Evolutionary conservation across 23 red algal species (phyloP).

Genomic region (Gracilaria gracilis): DNA sequence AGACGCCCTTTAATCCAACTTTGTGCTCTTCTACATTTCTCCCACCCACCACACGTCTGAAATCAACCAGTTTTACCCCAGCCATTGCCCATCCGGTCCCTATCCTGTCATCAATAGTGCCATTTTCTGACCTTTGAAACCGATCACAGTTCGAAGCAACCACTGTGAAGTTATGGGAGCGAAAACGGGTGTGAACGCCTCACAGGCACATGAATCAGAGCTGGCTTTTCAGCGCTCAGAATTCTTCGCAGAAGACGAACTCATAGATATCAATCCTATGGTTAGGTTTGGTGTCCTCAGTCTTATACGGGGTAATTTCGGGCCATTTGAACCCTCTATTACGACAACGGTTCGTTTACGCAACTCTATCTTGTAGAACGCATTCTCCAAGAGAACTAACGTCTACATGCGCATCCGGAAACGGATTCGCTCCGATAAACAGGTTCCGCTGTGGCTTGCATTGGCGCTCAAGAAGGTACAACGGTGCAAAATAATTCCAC

Average conservation of each 20-base stretch:
- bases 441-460: slow-evolving; percentile 94
- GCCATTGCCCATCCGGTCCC: background rate
- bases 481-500: slow-evolving; percentile 77
- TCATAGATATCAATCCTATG: slow-evolving; percentile 79
- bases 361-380: background rate
- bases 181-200: slow-evolving; percentile 4
- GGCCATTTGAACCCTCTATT: slow-evolving; percentile 81
- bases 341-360: slow-evolving; percentile 63
- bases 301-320: slow-evolving; percentile 76
- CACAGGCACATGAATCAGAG: slow-evolving; percentile 36
- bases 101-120: too few relatives aligned
- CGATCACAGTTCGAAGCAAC: too few relatives aligned
- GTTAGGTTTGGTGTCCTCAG: slow-evolving; percentile 65
- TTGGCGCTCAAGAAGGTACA: slow-evolving; percentile 82
- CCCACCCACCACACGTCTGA: too few relatives aligned
- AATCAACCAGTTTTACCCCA: background rate
- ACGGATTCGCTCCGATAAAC: background rate
- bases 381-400: background rate
- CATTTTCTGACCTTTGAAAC: too few relatives aligned
- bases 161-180: background rate
- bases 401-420: background rate
- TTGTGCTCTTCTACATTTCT: too few relatives aligned
- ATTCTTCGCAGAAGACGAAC: slow-evolving; percentile 84
- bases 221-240: slow-evolving; percentile 72
- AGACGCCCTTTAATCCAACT: too few relatives aligned